These are phyloP conservation scores for Globisporangium orthogonon DNA, from an alignment of 352 stramenopile species.

Conservation along the genomic window DNA sequence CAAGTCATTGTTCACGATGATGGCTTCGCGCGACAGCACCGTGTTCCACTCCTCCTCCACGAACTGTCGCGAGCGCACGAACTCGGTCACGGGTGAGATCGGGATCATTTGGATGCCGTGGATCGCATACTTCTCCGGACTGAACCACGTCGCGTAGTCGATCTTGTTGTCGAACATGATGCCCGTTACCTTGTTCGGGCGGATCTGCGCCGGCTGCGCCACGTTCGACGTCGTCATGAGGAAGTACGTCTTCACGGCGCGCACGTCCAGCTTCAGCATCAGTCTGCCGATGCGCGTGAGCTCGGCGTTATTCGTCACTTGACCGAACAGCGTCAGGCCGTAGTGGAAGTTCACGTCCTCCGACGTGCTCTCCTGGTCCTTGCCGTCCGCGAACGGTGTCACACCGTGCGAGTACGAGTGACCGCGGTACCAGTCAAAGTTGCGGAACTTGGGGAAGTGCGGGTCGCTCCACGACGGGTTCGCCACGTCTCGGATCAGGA, in stretches of 20 bases:
- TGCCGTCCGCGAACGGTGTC: slow-evolving; percentile 48
- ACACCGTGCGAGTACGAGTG: slow-evolving; percentile 68
- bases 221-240: slow-evolving; percentile 49
- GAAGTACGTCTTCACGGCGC: slow-evolving; percentile 63
- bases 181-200: slow-evolving; percentile 43
- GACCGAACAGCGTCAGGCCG: slow-evolving; percentile 38
- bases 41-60: slow-evolving; percentile 53
- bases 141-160: slow-evolving; percentile 80
- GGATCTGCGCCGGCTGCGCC: slow-evolving; percentile 39
- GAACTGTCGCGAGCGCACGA: slow-evolving; percentile 45
- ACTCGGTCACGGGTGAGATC: slow-evolving; percentile 54
- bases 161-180: slow-evolving; percentile 82
- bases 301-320: slow-evolving; percentile 23
- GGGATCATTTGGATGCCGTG: slow-evolving; percentile 80
- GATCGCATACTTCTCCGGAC: slow-evolving; percentile 53
- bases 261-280: slow-evolving; percentile 48
- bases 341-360: slow-evolving; percentile 69
- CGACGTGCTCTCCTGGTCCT: slow-evolving; percentile 59
- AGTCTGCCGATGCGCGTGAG: slow-evolving; percentile 32
- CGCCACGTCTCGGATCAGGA: slow-evolving; percentile 51
- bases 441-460: slow-evolving; percentile 58
- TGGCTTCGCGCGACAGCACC: slow-evolving; percentile 38
- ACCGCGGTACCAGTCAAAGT: slow-evolving; percentile 63
- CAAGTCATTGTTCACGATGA: slow-evolving; percentile 32
- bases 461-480: slow-evolving; percentile 35